Conservation (phyloP, 2,329 filamentous ascomycete species). For the Sporothrix dimorphospora region DNA sequence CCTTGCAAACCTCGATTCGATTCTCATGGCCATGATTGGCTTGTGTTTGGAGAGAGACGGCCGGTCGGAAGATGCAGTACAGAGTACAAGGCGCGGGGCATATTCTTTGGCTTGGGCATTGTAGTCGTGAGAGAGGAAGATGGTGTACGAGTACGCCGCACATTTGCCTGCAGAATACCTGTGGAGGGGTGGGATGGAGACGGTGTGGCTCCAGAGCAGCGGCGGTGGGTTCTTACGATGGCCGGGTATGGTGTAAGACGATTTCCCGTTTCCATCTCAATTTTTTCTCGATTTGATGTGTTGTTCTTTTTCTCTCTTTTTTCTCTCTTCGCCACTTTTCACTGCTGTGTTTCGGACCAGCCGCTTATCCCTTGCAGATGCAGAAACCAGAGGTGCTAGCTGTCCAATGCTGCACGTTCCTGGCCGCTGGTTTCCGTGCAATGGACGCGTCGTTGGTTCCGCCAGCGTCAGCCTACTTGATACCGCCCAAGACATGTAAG, state of each 20-base stretch:
- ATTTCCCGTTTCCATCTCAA: background rate
- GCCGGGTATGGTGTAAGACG: slow-evolving; percentile 14
- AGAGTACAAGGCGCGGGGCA: background rate
- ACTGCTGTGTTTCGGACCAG: slow-evolving; percentile 5
- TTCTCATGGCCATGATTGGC: background rate
- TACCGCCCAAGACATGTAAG: background rate
- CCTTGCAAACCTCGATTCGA: background rate
- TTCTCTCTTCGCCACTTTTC: background rate
- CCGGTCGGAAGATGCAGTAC: background rate
- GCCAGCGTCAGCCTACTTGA: background rate
- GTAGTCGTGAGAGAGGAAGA: background rate
- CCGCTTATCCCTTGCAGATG: slow-evolving; percentile 4
- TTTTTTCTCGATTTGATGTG: slow-evolving; percentile 2
- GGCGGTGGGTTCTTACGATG: slow-evolving; percentile 5
- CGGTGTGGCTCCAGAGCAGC: slow-evolving; percentile 23
- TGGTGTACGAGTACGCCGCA: background rate
- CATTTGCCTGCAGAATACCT: background rate
- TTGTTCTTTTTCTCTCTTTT: background rate
- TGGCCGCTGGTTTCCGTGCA: background rate
- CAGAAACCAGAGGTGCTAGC: background rate
- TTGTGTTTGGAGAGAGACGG: background rate
- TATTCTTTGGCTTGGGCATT: background rate
- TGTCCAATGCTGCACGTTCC: background rate
- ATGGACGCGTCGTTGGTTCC: background rate
- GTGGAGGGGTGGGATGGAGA: slow-evolving; percentile 7